phyloP scores from a whole-genome alignment of 257 asterid species.

The Solanum chiquidenum region DNA sequence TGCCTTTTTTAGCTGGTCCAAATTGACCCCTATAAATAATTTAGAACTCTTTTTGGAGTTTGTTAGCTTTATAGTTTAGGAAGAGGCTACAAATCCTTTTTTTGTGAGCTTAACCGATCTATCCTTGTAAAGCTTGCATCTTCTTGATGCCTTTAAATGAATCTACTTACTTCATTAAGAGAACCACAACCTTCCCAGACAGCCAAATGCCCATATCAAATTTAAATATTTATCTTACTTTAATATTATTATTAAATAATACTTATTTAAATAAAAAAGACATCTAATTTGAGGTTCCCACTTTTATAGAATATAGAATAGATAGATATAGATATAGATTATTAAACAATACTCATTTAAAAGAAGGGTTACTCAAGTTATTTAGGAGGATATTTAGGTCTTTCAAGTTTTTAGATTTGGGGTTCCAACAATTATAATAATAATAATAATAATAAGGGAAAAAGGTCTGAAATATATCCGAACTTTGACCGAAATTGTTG shows the following conservation, averaged over 20 bases:
- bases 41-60: too few relatives aligned
- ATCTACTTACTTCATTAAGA: too few relatives aligned
- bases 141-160: too few relatives aligned
- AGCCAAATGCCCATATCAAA: not conserved
- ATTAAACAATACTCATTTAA: not conserved
- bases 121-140: too few relatives aligned
- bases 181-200: not conserved
- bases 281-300: not conserved
- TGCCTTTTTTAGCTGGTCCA: too few relatives aligned
- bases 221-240: not conserved
- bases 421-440: not conserved
- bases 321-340: not conserved
- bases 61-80: too few relatives aligned
- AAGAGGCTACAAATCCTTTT: too few relatives aligned
- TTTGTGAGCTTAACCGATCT: too few relatives aligned
- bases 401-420: not conserved
- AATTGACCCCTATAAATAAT: too few relatives aligned
- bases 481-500: too few relatives aligned
- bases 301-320: not conserved
- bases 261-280: not conserved
- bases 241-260: not conserved
- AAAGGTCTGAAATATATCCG: too few relatives aligned
- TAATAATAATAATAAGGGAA: not conserved
- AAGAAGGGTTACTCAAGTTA: not conserved
- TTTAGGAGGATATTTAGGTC: not conserved